Evolutionary conservation across 2,329 filamentous ascomycete genomes (phyloP).

Genomic region (Penicillium concentricum): DNA sequence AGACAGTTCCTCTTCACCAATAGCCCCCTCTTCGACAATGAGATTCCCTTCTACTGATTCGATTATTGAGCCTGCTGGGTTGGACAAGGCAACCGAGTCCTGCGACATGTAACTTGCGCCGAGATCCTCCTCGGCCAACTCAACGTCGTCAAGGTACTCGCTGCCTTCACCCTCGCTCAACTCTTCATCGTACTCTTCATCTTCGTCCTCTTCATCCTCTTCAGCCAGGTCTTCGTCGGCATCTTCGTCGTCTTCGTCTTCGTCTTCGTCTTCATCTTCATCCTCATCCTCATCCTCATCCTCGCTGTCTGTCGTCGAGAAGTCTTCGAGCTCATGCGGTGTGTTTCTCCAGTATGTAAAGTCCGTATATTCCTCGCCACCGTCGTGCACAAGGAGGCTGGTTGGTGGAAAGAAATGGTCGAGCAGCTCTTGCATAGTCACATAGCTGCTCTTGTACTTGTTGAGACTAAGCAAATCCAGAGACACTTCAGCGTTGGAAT

Average conservation of each 20-base stretch:
- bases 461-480: constrained; percentile 87
- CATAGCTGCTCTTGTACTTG: constrained; percentile 94
- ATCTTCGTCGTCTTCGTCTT: constrained; percentile 55
- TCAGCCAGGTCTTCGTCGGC: constrained; percentile 43
- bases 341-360: constrained; percentile 94
- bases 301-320: constrained; percentile 75
- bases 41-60: constrained; percentile 43
- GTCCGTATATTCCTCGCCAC: constrained; percentile 92
- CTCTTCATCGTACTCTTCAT: constrained; percentile 46
- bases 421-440: constrained; percentile 94
- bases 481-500: constrained; percentile 93
- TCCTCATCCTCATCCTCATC: constrained; percentile 49
- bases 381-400: constrained; percentile 78
- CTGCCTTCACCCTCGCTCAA: constrained; percentile 54
- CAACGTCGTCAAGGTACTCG: constrained; percentile 49
- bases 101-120: constrained; percentile 38
- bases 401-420: constrained; percentile 98
- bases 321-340: constrained; percentile 81
- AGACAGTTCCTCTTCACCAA: constrained; percentile 26
- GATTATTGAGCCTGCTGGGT: constrained; percentile 46
- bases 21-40: constrained; percentile 22
- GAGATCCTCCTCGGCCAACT: constrained; percentile 44
- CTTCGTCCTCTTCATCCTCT: constrained; percentile 45
- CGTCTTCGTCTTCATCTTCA: constrained; percentile 53
- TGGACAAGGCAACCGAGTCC: constrained; percentile 46